Conservation (phyloP, 176 grass and related monocot species). For the Oryza meyeriana region DNA sequence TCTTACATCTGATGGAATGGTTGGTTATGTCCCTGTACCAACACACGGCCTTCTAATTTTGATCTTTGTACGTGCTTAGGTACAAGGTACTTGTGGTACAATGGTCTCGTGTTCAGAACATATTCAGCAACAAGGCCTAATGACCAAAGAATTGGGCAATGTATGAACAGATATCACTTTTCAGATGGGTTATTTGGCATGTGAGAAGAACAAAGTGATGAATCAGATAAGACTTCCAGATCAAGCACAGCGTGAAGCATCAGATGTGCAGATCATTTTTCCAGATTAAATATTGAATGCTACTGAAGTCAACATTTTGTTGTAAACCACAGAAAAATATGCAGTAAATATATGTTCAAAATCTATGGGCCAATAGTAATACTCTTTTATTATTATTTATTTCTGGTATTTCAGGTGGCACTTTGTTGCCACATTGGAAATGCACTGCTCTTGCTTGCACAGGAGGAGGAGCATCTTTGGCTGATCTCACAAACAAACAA, state of each 20-base stretch:
- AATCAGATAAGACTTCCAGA: neutral
- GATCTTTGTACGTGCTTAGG: neutral
- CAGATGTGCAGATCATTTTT: neutral
- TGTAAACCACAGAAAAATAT: neutral
- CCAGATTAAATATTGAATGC: neutral
- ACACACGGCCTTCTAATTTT: neutral
- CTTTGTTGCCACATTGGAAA: slow-evolving; percentile 22
- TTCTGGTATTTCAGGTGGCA: neutral
- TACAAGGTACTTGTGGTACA: neutral
- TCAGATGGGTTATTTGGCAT: neutral
- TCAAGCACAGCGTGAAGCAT: neutral
- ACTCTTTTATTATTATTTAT: no score
- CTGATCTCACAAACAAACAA: slow-evolving; percentile 14
- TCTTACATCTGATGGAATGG: no score
- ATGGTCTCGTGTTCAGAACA: neutral
- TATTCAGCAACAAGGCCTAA: neutral
- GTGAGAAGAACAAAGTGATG: neutral
- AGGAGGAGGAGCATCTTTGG: slow-evolving; percentile 13
- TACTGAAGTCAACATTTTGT: neutral
- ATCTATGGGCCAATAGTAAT: neutral
- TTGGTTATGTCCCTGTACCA: neutral
- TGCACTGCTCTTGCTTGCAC: slow-evolving; percentile 30
- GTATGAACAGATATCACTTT: neutral
- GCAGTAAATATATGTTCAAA: neutral
- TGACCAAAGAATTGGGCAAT: neutral